Evolutionary conservation across 2,329 filamentous ascomycete genomes (phyloP).

Genomic region (Fusarium armeniacum): DNA sequence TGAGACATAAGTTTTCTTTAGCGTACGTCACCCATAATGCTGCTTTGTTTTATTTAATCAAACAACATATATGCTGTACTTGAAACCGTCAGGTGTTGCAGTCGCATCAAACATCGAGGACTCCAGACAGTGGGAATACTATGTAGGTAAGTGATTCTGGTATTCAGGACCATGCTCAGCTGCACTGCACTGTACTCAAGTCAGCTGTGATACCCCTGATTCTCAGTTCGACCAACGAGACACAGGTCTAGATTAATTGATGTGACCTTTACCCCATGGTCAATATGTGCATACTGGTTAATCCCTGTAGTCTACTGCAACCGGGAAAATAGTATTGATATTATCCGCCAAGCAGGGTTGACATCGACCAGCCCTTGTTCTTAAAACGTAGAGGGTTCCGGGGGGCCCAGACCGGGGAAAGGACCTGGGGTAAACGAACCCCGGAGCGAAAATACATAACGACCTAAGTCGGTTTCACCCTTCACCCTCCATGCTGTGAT

Average conservation of each 20-base stretch:
- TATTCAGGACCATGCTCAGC: not conserved
- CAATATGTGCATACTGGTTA: conserved; percentile 18
- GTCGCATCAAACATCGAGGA: not conserved
- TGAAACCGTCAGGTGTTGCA: not conserved
- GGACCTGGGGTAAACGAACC: conserved; percentile 27
- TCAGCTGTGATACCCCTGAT: conserved; percentile 1
- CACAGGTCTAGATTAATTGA: conserved; percentile 17
- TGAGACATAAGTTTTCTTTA: conserved; percentile 15
- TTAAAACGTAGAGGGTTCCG: conserved; percentile 41
- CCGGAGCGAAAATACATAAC: conserved; percentile 1
- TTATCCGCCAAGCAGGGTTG: conserved; percentile 46
- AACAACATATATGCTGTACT: conserved; percentile 1
- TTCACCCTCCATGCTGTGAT: conserved; percentile 4
- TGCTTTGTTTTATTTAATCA: conserved; percentile 11
- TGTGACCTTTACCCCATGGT: conserved; percentile 6
- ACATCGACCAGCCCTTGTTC: conserved; percentile 15
- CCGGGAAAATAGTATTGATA: conserved; percentile 46
- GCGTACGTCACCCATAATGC: conserved; percentile 2
- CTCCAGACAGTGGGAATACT: not conserved
- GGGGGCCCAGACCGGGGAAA: conserved; percentile 28
- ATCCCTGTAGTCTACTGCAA: conserved; percentile 41
- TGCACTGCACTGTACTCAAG: conserved; percentile 1
- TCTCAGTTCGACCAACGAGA: conserved; percentile 4
- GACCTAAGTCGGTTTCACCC: conserved; percentile 19
- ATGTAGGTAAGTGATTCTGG: not conserved